Evolutionary conservation across 306 rosid species (phyloP), one percentile per base, ranked within the genome.

Genomic region (Vigna mungo): DNA sequence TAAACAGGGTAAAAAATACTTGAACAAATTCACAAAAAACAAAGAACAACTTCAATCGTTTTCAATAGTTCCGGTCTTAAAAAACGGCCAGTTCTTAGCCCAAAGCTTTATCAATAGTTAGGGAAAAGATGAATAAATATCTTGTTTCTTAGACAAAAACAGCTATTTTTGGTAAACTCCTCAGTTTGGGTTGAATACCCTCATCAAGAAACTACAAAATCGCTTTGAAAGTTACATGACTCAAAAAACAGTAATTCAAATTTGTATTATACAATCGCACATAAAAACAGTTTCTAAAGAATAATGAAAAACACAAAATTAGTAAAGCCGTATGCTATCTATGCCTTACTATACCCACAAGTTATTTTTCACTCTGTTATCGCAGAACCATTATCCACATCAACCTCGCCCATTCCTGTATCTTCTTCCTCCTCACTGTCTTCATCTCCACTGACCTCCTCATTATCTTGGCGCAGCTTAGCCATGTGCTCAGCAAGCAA

Each of bases 371-470:
- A 92, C 78, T 89, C 97, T 0, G 90, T 86, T 66, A 92, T 80
- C 53, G 54, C 88, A 14, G 89, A 32, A 47, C 92, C 95, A 27
- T 84, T 85, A 46, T 86, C 98, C 53, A 91, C 81, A 72, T 95
- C 96, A 63, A 95, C 84, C 18, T 91, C 97, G 4, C 99, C 97
- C 97, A 95, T 95, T 46, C 99, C 99, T 0, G 94, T 88, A 81
- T 95, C 99, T 81, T 95, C 99, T 83, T 95, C 99, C 78, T 92
- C 99, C 66, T 95, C 99, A 9, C 97, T 95, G 49, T 82, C 92
- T 64, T 92, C 97, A 20, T 95, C 97, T 0, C 91, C 97, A 9
- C 89, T 84, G 11, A 92, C 60, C 84, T 94, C 97, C 75, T 94
- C 96, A 18, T 94, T 94, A 69, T 86, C 92, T 69, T 86, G 84